Base-by-base conservation (phyloP, 805 yeast species). In the Pichia heedii region DNA sequence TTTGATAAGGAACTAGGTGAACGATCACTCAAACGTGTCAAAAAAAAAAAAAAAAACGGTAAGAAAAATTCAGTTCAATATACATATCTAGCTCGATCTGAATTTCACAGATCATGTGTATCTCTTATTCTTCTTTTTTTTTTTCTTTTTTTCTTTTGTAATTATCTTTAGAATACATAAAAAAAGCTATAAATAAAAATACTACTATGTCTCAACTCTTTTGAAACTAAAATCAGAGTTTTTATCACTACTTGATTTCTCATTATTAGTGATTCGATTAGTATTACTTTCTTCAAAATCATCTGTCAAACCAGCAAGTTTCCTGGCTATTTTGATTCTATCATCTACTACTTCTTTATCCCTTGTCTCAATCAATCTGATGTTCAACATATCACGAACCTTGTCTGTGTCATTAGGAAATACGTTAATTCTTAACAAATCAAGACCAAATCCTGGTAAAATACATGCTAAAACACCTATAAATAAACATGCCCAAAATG, bases 361-460 rank as follows among this genome's bases (percentile, higher is more conserved):
- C 57, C 64, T 39, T 15, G 32, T 33, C n/a, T 65, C 67, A 54
- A 67, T 81, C 42, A 66, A 73, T 8, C 86, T 85, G 45, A 63
- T 53, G 13, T 63, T 61, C 47, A 73, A 76, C 48, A 72, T 61
- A 52, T 83, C 93, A 43, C 93, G 69, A 39, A 84, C 68, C 43
- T 83, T 76, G 54, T 84, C 94, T 37, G 79, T 70, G 55, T 84
- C 93, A 33, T 63, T 57, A 3, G 94, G 94, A 41, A 54, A 55
- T 61, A 74, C 80, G 44, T 77, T 65, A 42, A 72, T 66, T 52
- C 61, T 72, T 40, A 73, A 49, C 36, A 74, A 63, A 54, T 79
- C 79, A 51, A 55, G 67, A 2, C 67, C 54, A 56, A 81, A 73
- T 41, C 87, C 71, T 5, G 94, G 94, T 38, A 80, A 56, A 36